phyloP scores from a whole-genome alignment of 345 rosid genomes.

The Limnanthes douglasii region DNA sequence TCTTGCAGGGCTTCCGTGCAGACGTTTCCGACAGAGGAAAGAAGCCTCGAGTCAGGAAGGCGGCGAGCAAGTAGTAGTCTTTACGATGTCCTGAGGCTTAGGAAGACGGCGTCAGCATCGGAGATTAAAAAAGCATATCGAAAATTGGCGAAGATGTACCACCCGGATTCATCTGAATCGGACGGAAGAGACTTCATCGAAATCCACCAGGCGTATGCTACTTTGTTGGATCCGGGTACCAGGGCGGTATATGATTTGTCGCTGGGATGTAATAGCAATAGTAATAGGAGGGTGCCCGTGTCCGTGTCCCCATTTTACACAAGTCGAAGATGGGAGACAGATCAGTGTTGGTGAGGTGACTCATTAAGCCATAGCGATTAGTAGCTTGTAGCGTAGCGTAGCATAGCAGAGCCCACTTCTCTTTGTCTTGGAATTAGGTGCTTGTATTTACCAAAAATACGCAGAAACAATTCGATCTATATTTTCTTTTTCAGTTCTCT shows the following conservation, averaged over 20 bases:
- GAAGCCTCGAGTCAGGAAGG: slow-evolving; percentile 8
- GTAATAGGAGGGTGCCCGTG: too few species aligned
- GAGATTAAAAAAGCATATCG: slow-evolving; percentile 68
- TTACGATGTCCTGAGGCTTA: slow-evolving; percentile 42
- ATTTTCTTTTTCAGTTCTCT: too few species aligned
- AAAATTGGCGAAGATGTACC: slow-evolving; percentile 42
- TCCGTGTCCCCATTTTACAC: too few species aligned
- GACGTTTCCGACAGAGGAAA: slow-evolving; percentile 15
- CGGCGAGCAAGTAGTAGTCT: slow-evolving; percentile 19
- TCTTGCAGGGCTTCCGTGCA: slow-evolving; percentile 9
- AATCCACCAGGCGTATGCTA: slow-evolving; percentile 60
- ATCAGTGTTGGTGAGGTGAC: too few species aligned
- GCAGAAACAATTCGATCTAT: too few species aligned
- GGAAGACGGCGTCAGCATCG: slow-evolving; percentile 32
- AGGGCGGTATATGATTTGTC: slow-evolving; percentile 60
- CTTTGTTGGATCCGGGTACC: slow-evolving; percentile 57
- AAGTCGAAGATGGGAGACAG: too few species aligned
- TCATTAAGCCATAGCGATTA: too few species aligned
- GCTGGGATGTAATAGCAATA: too few species aligned
- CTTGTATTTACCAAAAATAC: too few species aligned
- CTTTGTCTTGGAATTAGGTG: too few species aligned
- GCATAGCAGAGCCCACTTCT: too few species aligned
- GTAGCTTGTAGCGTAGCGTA: too few species aligned
- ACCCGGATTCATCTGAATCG: slow-evolving; percentile 40
- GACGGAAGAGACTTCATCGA: slow-evolving; percentile 51